Base-by-base conservation (phyloP, 2,329 filamentous ascomycete genomes). In the Colletotrichum destructivum region DNA sequence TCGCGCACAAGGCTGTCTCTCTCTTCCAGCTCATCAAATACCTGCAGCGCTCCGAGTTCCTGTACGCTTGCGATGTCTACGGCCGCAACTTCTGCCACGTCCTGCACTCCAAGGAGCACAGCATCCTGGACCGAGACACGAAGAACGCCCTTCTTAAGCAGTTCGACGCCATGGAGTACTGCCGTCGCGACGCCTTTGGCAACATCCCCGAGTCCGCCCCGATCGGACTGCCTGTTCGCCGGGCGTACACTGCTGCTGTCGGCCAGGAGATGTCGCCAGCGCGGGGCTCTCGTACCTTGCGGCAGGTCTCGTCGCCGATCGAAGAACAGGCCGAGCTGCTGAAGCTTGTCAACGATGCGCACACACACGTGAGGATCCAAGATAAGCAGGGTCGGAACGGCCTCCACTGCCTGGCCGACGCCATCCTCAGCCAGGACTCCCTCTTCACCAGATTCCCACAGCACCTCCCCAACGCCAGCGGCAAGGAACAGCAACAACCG, bases 331-430 rank as follows among this genome's bases (percentile, higher is more conserved):
- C 79, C 23, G 77, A 80, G 11, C 79, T 86, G 6, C 72, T 86
- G 46, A 77, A 75, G 23, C 77, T 82, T 38, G 79, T 87, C 35
- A 78, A 77, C 9, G 77, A 77, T 2, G 81, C 82, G 3, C 75
- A 79, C 59, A 76, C 73, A 18, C 76, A 81, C 52, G 78, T 82
- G 0, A 74, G 63, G 8, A 64, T 77, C 18, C 84, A 87, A 73
- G 85, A 88, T 73, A 49, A 78, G 1, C 77, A 84, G 6, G 88
- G 88, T 6, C 85, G 87, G 26, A 90, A 90, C 71, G 88, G 85
- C 11, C 81, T 90, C 18, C 88, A 90, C 74, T 89, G 87, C 72
- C 84, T 90, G n/a, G 88, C 88, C 2, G 84, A 86, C 71, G 87
- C 85, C 8, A 84, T 84, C n/a, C 78, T 89, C 1, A 83, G 84